phyloP scores from a whole-genome alignment of 225 moss, liverwort and hornwort species.

The Anthoceros angustus region DNA sequence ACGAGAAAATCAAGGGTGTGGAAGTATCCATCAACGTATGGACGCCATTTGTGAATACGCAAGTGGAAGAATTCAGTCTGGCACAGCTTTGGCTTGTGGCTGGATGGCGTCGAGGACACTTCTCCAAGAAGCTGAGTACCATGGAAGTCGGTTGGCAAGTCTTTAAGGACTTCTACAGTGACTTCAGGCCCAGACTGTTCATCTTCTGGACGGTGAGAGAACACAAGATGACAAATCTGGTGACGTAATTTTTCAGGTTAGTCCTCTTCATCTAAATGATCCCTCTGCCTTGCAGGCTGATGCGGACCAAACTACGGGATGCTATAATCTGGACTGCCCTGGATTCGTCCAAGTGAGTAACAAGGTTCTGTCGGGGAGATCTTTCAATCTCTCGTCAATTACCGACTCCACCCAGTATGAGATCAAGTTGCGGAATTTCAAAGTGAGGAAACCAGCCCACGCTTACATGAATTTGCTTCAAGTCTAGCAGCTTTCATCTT shows the following conservation, averaged over 20 bases:
- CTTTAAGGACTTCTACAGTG: slow-evolving; percentile 33
- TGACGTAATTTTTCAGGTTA: neutral
- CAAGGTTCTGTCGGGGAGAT: slow-evolving; percentile 48
- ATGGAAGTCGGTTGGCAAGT: slow-evolving; percentile 50
- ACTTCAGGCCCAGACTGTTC: slow-evolving; percentile 30
- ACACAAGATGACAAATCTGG: neutral
- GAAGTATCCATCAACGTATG: slow-evolving; percentile 39
- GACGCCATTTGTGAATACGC: slow-evolving; percentile 35
- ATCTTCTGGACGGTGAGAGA: slow-evolving; percentile 42
- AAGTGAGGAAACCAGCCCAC: slow-evolving; percentile 14
- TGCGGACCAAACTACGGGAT: slow-evolving; percentile 31
- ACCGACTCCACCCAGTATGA: slow-evolving; percentile 32
- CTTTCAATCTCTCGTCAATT: slow-evolving; percentile 27
- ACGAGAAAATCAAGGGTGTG: slow-evolving; percentile 38
- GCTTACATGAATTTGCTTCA: neutral
- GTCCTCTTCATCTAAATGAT: neutral
- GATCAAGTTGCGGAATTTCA: slow-evolving; percentile 34
- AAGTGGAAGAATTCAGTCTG: slow-evolving; percentile 30
- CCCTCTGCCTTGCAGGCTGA: slow-evolving; percentile 22
- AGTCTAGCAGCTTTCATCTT: neutral
- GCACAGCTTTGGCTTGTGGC: slow-evolving; percentile 42
- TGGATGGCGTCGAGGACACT: slow-evolving; percentile 20
- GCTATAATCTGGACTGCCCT: slow-evolving; percentile 46
- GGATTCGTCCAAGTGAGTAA: slow-evolving; percentile 68
- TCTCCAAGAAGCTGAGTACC: slow-evolving; percentile 26